Evolutionary conservation across 1,284 basidiomycete genomes (phyloP).

Genomic region (Wolfiporia cocos): DNA sequence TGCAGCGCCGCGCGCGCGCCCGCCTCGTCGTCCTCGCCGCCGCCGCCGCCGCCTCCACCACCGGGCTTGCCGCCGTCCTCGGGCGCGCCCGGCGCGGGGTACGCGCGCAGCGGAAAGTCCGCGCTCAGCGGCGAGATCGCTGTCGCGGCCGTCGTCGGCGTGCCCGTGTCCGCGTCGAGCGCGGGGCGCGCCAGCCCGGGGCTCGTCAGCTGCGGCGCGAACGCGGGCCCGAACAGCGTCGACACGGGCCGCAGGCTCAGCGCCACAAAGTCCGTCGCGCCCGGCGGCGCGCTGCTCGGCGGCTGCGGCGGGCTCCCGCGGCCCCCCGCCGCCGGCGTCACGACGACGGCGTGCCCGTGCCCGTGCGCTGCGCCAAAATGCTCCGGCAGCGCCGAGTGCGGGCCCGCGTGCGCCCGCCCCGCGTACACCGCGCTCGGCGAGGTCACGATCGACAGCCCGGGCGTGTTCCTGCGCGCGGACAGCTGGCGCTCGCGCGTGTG

Average conservation of each 20-base stretch:
- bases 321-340: constrained; percentile 17
- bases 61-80: constrained; percentile 30
- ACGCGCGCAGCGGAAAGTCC: constrained; percentile 22
- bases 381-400: constrained; percentile 13
- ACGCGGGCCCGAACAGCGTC: constrained; percentile 65
- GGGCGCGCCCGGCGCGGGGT: too few species aligned
- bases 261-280: constrained; percentile 52
- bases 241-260: constrained; percentile 73
- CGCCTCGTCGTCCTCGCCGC: constrained; percentile 38
- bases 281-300: constrained; percentile 60
- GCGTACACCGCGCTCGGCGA: constrained; percentile 8
- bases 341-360: constrained; percentile 8
- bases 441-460: constrained; percentile 26
- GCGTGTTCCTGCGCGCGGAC: constrained; percentile 21
- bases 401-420: constrained; percentile 12
- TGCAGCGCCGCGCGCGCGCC: constrained; percentile 44
- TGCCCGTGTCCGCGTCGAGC: constrained; percentile 38
- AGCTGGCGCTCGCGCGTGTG: constrained; percentile 21
- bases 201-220: constrained; percentile 53
- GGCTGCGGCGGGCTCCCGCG: constrained; percentile 9
- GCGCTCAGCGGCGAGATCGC: constrained; percentile 50
- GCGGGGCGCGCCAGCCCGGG: constrained; percentile 29
- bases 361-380: constrained; percentile 6
- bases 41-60: too few species aligned
- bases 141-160: constrained; percentile 34